Base-by-base conservation (phyloP, 306 rosid species). In the Prunus mume region DNA sequence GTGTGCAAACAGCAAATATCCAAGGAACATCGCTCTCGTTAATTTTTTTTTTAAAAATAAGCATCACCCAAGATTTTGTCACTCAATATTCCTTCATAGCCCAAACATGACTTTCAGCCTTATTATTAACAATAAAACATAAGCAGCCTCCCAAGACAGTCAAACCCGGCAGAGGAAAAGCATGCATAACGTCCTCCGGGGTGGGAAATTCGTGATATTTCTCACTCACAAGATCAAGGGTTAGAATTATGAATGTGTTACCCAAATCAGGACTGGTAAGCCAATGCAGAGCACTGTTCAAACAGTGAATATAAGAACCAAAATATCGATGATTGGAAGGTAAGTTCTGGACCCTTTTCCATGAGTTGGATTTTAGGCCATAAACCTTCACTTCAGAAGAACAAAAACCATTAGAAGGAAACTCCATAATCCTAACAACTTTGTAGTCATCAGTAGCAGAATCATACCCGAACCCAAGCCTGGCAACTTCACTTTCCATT, bases 151-250 rank as follows among this genome's bases (percentile, higher is more conserved):
- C 50, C 63, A 70, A 30, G 11, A 17, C 45, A 3, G 19, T 15
- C 14, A 50, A 32, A 10, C 34, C 34, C 6, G 0, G 4, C 43
- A 19, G 0, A 1, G 1, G 0, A 1, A 2, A 14, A 0, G 0
- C 4, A 3, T 18, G 3, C 12, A 3, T 3, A 12, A 0, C 0
- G 3, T n/a, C 5, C 0, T 28, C 73, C 25, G 15, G 32, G 8
- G 22, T 10, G 14, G 22, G 25, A 49, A 69, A 47, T 12, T 15
- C 14, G 2, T 13, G 5, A 22, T 47, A 69, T 12, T 28, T 28
- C 30, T 28, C 30, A 8, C 17, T 17, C 2, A 24, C 25, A 5
- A 69, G 60, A 12, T 69, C 45, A 9, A 49, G 43, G 34, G 43
- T 28, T 27, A 25, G 2, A 50, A 69, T 27, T 5, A 27, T 28